Percentiles rank a stretch among this genome's conserved stretches.
phyloP scores from a whole-genome alignment of 2,329 filamentous ascomycete genomes.

The Blastomyces parvus region DNA sequence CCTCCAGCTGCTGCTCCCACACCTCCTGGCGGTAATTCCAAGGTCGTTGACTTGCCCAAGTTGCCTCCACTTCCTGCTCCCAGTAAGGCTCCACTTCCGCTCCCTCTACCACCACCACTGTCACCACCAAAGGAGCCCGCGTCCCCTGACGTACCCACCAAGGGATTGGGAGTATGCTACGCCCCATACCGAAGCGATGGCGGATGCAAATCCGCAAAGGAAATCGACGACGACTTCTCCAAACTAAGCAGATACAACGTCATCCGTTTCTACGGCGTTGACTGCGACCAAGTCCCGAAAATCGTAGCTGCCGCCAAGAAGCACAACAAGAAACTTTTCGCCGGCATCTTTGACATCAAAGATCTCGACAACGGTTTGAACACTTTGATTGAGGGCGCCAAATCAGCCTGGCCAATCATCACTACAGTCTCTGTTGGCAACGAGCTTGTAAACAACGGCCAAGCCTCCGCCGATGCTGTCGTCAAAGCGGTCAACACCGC shows the following conservation, averaged over 20 bases:
- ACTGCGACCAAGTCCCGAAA: conserved; percentile 62
- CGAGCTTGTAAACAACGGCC: conserved; percentile 61
- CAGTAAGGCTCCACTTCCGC: not conserved
- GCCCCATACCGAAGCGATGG: conserved; percentile 48
- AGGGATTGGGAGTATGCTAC: conserved; percentile 46
- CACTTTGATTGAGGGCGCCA: conserved; percentile 51
- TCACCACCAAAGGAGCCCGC: not conserved
- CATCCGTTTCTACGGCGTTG: conserved; percentile 69
- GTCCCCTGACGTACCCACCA: not conserved
- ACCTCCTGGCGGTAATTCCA: not conserved
- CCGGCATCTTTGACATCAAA: conserved; percentile 60
- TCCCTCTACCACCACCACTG: not conserved
- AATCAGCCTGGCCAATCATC: conserved; percentile 57
- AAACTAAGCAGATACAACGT: conserved; percentile 50
- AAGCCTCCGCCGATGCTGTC: conserved; percentile 46
- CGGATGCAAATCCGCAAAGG: conserved; percentile 55
- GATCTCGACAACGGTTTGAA: conserved; percentile 49
- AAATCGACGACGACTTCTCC: conserved; percentile 57
- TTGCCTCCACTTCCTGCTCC: not conserved
- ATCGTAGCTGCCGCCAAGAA: conserved; percentile 54
- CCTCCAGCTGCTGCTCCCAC: too few species aligned
- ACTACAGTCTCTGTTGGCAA: conserved; percentile 71
- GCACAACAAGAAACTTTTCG: conserved; percentile 61
- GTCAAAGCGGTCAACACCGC: conserved; percentile 50
- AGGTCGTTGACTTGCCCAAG: not conserved